Conservation (phyloP, 768 basidiomycete species). For the Leccinum obscurum region DNA sequence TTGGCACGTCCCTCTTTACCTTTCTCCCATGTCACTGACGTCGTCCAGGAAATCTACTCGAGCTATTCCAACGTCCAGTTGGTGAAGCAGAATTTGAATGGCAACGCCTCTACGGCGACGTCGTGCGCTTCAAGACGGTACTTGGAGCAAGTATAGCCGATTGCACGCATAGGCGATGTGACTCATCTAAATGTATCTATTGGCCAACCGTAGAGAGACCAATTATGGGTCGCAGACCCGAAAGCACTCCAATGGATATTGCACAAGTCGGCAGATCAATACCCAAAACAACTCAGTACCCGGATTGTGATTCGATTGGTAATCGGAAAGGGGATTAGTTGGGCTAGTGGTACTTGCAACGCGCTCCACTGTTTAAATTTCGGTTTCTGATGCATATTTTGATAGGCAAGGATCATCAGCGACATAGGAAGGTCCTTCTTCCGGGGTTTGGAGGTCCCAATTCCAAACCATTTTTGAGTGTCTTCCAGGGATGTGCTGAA, state of each 20-base stretch:
- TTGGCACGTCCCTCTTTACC: slow-evolving; percentile 8
- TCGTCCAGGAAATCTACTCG: slow-evolving; percentile 28
- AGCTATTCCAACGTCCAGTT: slow-evolving; percentile 30
- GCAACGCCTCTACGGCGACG: slow-evolving; percentile 30
- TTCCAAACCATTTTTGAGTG: slow-evolving; percentile 48
- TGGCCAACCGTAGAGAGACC: slow-evolving; percentile 37
- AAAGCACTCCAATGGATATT: slow-evolving; percentile 44
- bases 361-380: not conserved
- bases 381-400: not conserved
- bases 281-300: slow-evolving; percentile 37
- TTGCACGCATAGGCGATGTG: not conserved
- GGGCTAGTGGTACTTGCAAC: not conserved
- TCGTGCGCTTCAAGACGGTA: slow-evolving; percentile 30
- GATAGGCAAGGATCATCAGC: slow-evolving; percentile 44
- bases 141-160: slow-evolving; percentile 24
- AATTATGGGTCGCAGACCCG: slow-evolving; percentile 47
- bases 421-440: slow-evolving; percentile 55
- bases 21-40: slow-evolving; percentile 11
- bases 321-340: not conserved
- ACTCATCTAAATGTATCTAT: not conserved
- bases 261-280: slow-evolving; percentile 44
- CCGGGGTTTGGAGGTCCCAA: slow-evolving; percentile 55
- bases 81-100: slow-evolving; percentile 32
- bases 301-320: slow-evolving; percentile 8
- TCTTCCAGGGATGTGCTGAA: slow-evolving; percentile 43